Base-by-base conservation (phyloP, 108 stramenopile genomes). In the Cylindrotheca fusiformis region DNA sequence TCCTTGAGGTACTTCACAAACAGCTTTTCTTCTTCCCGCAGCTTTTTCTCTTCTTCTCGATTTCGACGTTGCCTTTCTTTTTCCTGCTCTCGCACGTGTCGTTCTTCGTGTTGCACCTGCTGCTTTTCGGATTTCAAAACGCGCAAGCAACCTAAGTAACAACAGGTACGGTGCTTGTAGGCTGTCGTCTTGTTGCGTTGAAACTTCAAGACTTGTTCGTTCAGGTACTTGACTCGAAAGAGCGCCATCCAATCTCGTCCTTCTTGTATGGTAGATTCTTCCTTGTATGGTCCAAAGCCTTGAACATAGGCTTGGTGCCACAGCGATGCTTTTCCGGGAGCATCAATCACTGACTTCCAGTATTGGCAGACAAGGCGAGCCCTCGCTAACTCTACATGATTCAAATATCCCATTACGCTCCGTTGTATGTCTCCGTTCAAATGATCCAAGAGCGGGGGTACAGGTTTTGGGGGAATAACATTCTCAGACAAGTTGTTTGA, bases 41-140 rank as follows among this genome's bases (percentile, higher is more conserved):
- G 36, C 36, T 41, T 14, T 14, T 41, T 41, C 14, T 41, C 36
- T 41, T 41, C 36, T 41, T 41, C 36, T 41, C 36, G 36, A 10
- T 14, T 6, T 41, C 14, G 6, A 6, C 36, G 36, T 41, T 41
- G 6, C 36, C 36, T 41, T 41, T 41, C 10, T 10, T 14, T 6
- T 41, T 41, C 36, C 14, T 14, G 36, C 36, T 41, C 36, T 41
- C 36, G 36, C 4, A 47, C 1, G 25, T 61, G 60, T 29, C 44
- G 44, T 25, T 61, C 23, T 27, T 61, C 45, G 36, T 61, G 60
- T 27, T 48, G 44, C 47, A 12, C 45, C 27, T 61, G 47, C 27
- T 61, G 60, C 20, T 48, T 25, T 22, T 23, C 47, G 4, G 60
- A 24, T 48, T 61, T 61, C n/a, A 61, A 48, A 48, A 61, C 27